phyloP scores from a whole-genome alignment of 23 red algal genomes.

The Gracilaria gracilis region DNA sequence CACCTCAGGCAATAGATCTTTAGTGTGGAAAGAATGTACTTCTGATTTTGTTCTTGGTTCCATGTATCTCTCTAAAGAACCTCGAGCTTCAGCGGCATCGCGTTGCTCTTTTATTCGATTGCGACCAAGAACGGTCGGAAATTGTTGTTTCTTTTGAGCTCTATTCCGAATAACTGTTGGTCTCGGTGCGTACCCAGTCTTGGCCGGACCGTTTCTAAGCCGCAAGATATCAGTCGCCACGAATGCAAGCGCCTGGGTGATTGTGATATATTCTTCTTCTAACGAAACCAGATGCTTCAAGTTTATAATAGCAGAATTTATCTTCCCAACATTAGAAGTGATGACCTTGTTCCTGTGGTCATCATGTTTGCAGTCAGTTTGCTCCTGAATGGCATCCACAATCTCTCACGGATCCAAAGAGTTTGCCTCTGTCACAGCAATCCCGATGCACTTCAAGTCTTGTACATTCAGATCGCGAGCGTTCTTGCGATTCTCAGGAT shows the following conservation, averaged over 20 bases:
- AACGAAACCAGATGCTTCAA: conserved; percentile 8
- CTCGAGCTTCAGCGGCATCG: conserved; percentile 50
- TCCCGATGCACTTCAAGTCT: conserved; percentile 41
- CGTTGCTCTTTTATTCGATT: conserved; percentile 58
- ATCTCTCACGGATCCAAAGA: conserved; percentile 11
- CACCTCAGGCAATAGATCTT: conserved; percentile 42
- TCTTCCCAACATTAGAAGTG: conserved; percentile 12
- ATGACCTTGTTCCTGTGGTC: conserved; percentile 26
- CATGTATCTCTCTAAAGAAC: conserved; percentile 38
- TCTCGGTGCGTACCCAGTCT: conserved; percentile 20
- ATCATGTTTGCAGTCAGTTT: conserved; percentile 25
- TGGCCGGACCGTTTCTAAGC: conserved; percentile 33
- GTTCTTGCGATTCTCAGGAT: conserved; percentile 46
- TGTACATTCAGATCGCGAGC: conserved; percentile 32
- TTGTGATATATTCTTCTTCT: not conserved
- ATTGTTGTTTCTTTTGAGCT: conserved; percentile 34
- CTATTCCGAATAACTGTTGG: conserved; percentile 10
- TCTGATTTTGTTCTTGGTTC: conserved; percentile 39
- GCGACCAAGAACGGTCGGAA: not conserved
- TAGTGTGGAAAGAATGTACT: conserved; percentile 34
- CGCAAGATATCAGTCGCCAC: conserved; percentile 57
- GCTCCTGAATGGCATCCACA: not conserved
- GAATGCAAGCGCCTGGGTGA: conserved; percentile 45
- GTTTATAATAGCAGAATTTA: conserved; percentile 24
- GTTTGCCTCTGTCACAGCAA: conserved; percentile 13